Percentiles rank a stretch among this genome's conserved stretches.
These are phyloP conservation scores for Ustulina deusta DNA, from an alignment of 2,329 filamentous ascomycete species.

Conservation along the genomic window DNA sequence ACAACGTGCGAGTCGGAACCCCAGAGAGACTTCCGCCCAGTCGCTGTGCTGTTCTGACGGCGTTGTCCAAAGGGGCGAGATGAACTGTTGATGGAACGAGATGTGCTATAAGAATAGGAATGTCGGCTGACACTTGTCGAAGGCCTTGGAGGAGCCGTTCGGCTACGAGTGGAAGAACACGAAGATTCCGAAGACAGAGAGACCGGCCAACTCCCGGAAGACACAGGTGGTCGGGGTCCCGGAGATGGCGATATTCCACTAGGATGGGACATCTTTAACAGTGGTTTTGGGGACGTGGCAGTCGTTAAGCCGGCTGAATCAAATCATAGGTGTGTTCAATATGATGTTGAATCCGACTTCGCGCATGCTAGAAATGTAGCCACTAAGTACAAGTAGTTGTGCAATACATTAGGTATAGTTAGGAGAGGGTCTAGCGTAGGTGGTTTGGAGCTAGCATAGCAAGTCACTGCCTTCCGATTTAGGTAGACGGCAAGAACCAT, in stretches of 20 bases:
- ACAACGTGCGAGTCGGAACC: conserved; percentile 73
- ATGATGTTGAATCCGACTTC: neutral
- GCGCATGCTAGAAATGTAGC: neutral
- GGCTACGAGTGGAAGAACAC: conserved; percentile 40
- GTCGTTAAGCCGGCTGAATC: neutral
- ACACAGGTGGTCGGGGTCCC: neutral
- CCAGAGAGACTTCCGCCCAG: conserved; percentile 62
- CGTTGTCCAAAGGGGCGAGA: conserved; percentile 42
- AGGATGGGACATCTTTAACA: neutral
- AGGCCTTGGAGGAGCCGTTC: conserved; percentile 35
- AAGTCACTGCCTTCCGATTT: neutral
- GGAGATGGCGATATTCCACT: conserved; percentile 20
- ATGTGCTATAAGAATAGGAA: conserved; percentile 44
- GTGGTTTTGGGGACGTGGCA: neutral
- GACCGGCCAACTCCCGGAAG: conserved; percentile 12
- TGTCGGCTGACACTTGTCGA: conserved; percentile 45
- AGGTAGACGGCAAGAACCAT: neutral
- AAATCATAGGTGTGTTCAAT: neutral
- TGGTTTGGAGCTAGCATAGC: neutral
- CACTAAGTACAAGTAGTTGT: neutral
- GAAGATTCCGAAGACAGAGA: conserved; percentile 29
- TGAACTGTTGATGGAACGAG: conserved; percentile 47
- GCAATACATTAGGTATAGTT: neutral
- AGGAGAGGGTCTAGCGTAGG: neutral
- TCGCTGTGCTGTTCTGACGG: conserved; percentile 54